Evolutionary conservation across 2,329 filamentous ascomycete genomes (phyloP), one percentile per base, ranked within the genome.

Genomic region (Lecanosticta acicola): DNA sequence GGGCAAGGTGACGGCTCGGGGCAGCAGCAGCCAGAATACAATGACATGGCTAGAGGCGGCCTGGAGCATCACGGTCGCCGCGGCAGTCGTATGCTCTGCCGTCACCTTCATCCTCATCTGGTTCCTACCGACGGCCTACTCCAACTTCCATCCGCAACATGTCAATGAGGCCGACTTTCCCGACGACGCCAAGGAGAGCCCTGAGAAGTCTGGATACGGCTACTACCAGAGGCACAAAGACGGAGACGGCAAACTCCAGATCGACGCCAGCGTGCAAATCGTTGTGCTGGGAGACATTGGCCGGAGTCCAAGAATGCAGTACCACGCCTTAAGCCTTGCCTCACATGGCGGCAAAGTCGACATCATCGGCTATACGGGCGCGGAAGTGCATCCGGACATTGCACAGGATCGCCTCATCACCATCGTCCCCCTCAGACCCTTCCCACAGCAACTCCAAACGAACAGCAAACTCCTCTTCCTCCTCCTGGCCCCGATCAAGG

Each of bases 221-320:
- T 60, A 56, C 46, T 65, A 54, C 50, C 40, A 54, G 21, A 50
- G 51, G 24, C 49, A 59, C 40, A 54, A 53, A 18, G 49, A 59
- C 26, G 38, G 33, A 8, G 42, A 57, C 39, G 59, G 56, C 5
- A 20, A 60, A 51, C 50, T 60, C 42, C 65, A 63, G 40, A 56
- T 59, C 32, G 68, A 75, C 47, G 68, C 71, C 29, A 77, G 74
- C 0, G 77, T 91, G 35, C 88, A 95, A 67, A 80, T 98, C 42
- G 76, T 98, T 13, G 93, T 98, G 14, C 78, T 98, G 20, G 93
- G 93, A 36, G 93, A 98, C 63, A 90, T 98, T 65, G 93, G 93
- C 32, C 81, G 90, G 37, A 97, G 91, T 64, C 93, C 93, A 40
- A 87, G 93, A 46, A 98, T 98, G 91, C 90, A 97, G 64, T 97